Percentiles rank a stretch among this genome's conserved stretches.
Evolutionary conservation across 1,284 basidiomycete genomes (phyloP).

Genomic region (Cryptococcus sp.): DNA sequence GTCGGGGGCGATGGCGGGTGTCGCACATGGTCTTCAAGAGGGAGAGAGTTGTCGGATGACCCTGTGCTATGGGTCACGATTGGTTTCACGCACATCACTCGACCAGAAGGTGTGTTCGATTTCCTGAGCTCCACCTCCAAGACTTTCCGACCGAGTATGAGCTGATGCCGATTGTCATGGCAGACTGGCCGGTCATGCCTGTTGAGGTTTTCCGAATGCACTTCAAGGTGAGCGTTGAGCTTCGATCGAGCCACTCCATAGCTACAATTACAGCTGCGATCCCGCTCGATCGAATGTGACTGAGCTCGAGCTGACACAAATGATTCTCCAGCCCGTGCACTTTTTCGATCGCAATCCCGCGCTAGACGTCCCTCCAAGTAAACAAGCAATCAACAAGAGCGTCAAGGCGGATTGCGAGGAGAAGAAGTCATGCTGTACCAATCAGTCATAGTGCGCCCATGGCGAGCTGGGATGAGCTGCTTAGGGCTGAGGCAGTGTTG

Average conservation of each 20-base stretch:
- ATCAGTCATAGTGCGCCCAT: background rate
- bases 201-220: no score
- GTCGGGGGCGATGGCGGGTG: slow-evolving; percentile 44
- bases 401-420: background rate
- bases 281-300: no score
- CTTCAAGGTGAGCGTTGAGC: no score
- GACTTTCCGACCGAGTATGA: no score
- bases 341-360: slow-evolving; percentile 84
- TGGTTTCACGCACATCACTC: no score
- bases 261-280: no score
- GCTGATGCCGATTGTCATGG: no score
- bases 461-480: background rate
- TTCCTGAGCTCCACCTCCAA: no score
- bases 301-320: slow-evolving; percentile 13
- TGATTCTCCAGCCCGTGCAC: slow-evolving; percentile 73
- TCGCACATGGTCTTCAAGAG: slow-evolving; percentile 22
- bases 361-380: slow-evolving; percentile 67
- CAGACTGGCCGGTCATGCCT: background rate
- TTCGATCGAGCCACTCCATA: no score
- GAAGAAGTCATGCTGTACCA: background rate
- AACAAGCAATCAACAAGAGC: slow-evolving; percentile 46
- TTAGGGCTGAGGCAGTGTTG: no score
- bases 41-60: background rate
- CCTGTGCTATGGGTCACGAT: no score
- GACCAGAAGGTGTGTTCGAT: no score